These are phyloP conservation scores for Petunia hybrid DNA, from an alignment of 305 asterid genomes.

Conservation along the genomic window DNA sequence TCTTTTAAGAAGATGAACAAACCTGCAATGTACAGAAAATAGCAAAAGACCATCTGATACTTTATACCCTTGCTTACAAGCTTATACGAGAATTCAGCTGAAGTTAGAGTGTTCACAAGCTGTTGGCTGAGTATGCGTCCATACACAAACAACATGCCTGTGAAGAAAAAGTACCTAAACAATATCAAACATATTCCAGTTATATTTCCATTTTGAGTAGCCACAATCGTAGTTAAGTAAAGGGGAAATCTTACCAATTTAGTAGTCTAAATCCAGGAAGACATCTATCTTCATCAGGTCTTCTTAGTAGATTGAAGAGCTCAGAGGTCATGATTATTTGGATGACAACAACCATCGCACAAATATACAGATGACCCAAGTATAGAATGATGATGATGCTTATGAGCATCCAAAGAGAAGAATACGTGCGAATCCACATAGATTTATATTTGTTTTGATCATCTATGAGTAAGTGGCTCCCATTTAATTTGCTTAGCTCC, in stretches of 20 bases:
- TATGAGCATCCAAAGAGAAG: constrained; percentile 94
- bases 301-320: constrained; percentile 76
- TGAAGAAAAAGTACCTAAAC: constrained; percentile 97
- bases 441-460: constrained; percentile 87
- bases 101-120: constrained; percentile 85
- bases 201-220: background rate
- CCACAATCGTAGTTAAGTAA: background rate
- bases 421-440: constrained; percentile 81
- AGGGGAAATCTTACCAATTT: constrained; percentile 62
- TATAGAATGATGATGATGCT: constrained; percentile 73
- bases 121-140: constrained; percentile 98
- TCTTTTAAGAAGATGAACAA: constrained; percentile 26
- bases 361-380: constrained; percentile 94
- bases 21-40: constrained; percentile 94
- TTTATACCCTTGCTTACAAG: constrained; percentile 78
- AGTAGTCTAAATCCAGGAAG: constrained; percentile 91
- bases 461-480: constrained; percentile 65
- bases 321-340: constrained; percentile 93
- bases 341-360: constrained; percentile 89
- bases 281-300: constrained; percentile 72
- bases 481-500: constrained; percentile 63
- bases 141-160: constrained; percentile 90
- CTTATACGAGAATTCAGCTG: constrained; percentile 78
- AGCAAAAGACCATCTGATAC: constrained; percentile 98
- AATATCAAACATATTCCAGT: background rate